These are phyloP conservation scores for Venturia nashicola DNA, from an alignment of 2,329 filamentous ascomycete genomes.

Conservation along the genomic window DNA sequence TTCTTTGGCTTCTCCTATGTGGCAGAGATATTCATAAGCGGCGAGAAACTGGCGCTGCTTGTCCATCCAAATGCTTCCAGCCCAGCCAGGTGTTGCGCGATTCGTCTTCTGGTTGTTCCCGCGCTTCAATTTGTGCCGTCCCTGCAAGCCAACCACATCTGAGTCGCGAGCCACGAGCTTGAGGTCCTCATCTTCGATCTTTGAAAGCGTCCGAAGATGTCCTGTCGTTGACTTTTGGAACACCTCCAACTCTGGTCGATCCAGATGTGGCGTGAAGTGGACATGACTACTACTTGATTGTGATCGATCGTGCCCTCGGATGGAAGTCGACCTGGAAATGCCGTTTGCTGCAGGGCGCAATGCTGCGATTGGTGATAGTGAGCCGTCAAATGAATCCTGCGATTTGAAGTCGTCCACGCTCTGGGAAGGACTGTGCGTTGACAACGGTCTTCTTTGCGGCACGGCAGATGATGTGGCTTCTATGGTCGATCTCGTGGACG, in stretches of 20 bases:
- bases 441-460: not conserved
- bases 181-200: slow-evolving; percentile 69
- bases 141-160: slow-evolving; percentile 78
- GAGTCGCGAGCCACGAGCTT: slow-evolving; percentile 64
- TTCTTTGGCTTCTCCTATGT: slow-evolving; percentile 97
- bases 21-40: slow-evolving; percentile 96
- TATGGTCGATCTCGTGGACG: not conserved
- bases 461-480: not conserved
- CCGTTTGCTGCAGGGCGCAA: slow-evolving; percentile 30
- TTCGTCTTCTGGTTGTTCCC: slow-evolving; percentile 34
- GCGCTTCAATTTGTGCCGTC: slow-evolving; percentile 70
- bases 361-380: slow-evolving; percentile 30
- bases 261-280: slow-evolving; percentile 20
- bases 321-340: slow-evolving; percentile 22
- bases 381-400: slow-evolving; percentile 32
- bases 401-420: slow-evolving; percentile 51
- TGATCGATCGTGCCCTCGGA: not conserved
- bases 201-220: slow-evolving; percentile 77
- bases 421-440: slow-evolving; percentile 14
- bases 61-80: slow-evolving; percentile 94
- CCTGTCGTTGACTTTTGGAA: slow-evolving; percentile 82
- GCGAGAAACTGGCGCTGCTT: slow-evolving; percentile 92
- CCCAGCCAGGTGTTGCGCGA: slow-evolving; percentile 47
- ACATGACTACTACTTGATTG: slow-evolving; percentile 1
- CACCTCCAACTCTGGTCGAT: slow-evolving; percentile 54